Percentiles rank a stretch among this genome's conserved stretches.
phyloP scores from a whole-genome alignment of 768 basidiomycete genomes.

The Mycena pura region DNA sequence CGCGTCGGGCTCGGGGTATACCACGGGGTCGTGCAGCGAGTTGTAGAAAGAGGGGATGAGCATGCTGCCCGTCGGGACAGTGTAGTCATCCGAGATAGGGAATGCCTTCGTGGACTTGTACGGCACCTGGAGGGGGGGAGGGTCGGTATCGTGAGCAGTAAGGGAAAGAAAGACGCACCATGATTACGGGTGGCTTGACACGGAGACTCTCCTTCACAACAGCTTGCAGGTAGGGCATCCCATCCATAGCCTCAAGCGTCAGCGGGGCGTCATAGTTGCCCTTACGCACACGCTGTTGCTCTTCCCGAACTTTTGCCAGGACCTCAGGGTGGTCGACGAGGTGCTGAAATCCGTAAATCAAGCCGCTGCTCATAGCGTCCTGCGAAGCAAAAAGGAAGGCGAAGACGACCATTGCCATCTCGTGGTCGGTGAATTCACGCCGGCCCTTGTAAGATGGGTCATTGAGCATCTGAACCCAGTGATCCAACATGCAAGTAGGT shows the following conservation, averaged over 20 bases:
- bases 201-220: conserved; percentile 94
- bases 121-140: conserved; percentile 69
- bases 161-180: conserved; percentile 59
- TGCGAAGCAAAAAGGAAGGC: conserved; percentile 97
- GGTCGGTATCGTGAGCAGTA: conserved; percentile 20
- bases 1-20: conserved; percentile 86
- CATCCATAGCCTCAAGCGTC: conserved; percentile 87
- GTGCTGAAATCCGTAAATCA: conserved; percentile 97
- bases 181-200: conserved; percentile 92
- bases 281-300: conserved; percentile 84
- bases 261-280: conserved; percentile 79
- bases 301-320: conserved; percentile 86
- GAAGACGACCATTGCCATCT: conserved; percentile 97
- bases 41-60: conserved; percentile 94
- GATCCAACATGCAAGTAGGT: conserved; percentile 90
- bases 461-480: conserved; percentile 82
- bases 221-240: conserved; percentile 93
- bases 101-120: conserved; percentile 89
- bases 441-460: conserved; percentile 77
- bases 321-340: conserved; percentile 91
- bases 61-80: conserved; percentile 90
- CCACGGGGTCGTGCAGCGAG: conserved; percentile 86
- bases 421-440: conserved; percentile 87
- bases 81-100: conserved; percentile 92
- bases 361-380: conserved; percentile 97